Base-by-base conservation (phyloP, 176 grass and related monocot species). In the Hsuehochloa calcarea region DNA sequence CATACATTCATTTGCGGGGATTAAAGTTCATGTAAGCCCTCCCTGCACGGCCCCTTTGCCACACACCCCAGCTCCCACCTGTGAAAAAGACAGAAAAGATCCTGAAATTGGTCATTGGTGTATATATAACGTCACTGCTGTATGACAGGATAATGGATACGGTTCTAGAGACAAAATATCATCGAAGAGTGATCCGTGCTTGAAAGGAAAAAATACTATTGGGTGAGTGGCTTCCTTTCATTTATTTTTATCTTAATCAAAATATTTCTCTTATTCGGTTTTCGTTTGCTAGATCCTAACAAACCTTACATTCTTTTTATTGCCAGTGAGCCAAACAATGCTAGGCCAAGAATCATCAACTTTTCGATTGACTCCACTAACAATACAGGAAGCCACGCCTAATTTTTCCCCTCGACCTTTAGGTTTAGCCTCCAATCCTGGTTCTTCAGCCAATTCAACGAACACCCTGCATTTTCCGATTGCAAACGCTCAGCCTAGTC, bases 121-220 rank as follows among this genome's bases (percentile, higher is more conserved):
- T 83, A 37, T 37, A 39, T 86, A 65, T 85, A 65, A 81, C 51
- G 37, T 43, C 44, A 67, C 79, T 78, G 19, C 34, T 87, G 39
- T 54, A 20, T 54, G 51, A 54, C 22, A 25, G 56, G 56, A 25
- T 23, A 60, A 25, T n/a, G 56, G 56, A 60, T 60, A 6, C 4
- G 10, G 9, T 60, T 60, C 56, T 60, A 25, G 9, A 60, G 22
- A 25, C 51, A 86, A 85, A 86, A 65, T 64, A 31, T 58, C 83
- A 38, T 89, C 89, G 2, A 95, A 85, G 83, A 93, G 93, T 84
- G 87, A 93, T 58, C 52, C 90, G 12, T 72, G 75, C 37, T 26
- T 89, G 88, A 95, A 92, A 75, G 81, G 85, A 54, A 94, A 85
- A 70, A 77, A 56, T 47, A 75, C 52, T 60, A 43, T 19, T 68